Conservation (phyloP, 2,329 filamentous ascomycete species). For the Colletotrichum tanaceti region DNA sequence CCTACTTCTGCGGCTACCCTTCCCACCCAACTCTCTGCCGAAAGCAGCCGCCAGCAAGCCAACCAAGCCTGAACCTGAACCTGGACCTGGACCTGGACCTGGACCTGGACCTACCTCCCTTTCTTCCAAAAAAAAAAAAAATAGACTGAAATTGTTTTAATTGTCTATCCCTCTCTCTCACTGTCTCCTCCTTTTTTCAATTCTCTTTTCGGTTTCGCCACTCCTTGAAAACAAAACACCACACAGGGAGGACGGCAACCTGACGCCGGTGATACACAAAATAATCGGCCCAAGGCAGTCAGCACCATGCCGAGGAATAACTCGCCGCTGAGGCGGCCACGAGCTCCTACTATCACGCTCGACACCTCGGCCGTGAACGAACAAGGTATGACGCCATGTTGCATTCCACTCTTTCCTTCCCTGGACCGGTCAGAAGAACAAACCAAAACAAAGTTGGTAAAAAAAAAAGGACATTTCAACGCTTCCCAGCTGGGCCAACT, state of each 20-base stretch:
- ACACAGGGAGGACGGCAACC: background rate
- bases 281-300: background rate
- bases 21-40: background rate
- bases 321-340: constrained; percentile 34
- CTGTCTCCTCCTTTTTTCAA: background rate
- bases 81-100: too few relatives aligned
- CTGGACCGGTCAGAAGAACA: constrained; percentile 9
- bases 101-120: background rate
- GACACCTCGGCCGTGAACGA: constrained; percentile 41
- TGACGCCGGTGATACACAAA: background rate
- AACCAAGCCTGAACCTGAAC: too few relatives aligned
- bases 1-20: background rate
- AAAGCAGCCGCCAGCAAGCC: constrained; percentile 7
- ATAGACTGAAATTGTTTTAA: background rate
- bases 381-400: constrained; percentile 38
- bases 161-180: background rate
- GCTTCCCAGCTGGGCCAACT: constrained; percentile 14
- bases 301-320: constrained; percentile 26
- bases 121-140: background rate
- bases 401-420: constrained; percentile 15
- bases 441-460: background rate
- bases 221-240: background rate
- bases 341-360: constrained; percentile 41
- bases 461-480: background rate
- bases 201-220: background rate